Conservation (phyloP, 2,329 filamentous ascomycete genomes). For the Fusarium dlaminii region DNA sequence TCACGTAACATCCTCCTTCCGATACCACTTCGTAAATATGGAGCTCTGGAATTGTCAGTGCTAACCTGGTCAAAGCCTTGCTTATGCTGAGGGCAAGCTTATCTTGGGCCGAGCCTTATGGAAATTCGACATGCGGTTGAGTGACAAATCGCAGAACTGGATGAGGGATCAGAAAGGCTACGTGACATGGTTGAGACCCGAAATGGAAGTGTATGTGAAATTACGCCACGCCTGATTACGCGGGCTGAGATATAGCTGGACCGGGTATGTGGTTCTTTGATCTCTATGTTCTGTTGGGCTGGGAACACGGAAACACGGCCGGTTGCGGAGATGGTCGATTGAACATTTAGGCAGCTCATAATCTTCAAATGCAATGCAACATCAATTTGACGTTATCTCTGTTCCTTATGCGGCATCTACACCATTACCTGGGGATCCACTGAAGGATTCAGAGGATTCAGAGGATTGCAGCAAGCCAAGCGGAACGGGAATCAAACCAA, state of each 20-base stretch:
- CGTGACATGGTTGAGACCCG: slow-evolving; percentile 17
- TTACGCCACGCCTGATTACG: background rate
- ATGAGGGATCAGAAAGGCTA: slow-evolving; percentile 22
- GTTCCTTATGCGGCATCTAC: too few relatives aligned
- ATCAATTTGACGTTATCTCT: background rate
- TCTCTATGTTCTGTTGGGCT: background rate
- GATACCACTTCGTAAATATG: too few relatives aligned
- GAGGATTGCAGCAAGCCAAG: background rate
- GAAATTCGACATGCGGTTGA: slow-evolving; percentile 17
- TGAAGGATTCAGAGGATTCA: slow-evolving; percentile 2
- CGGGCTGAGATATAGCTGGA: background rate
- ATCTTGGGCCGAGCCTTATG: slow-evolving; percentile 17
- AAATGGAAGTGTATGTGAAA: slow-evolving; percentile 18
- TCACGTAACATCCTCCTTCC: background rate
- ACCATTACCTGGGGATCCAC: background rate
- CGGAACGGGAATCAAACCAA: too few relatives aligned
- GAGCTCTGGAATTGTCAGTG: background rate
- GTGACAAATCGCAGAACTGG: slow-evolving; percentile 8
- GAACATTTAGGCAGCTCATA: background rate
- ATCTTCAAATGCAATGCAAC: background rate
- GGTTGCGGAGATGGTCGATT: background rate
- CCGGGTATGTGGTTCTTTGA: background rate
- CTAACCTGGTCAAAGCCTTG: slow-evolving; percentile 14
- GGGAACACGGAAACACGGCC: background rate
- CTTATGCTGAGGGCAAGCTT: slow-evolving; percentile 13